Evolutionary conservation across 371 early-diverging fungal genomes (phyloP).

Genomic region (Mortierella sp.): DNA sequence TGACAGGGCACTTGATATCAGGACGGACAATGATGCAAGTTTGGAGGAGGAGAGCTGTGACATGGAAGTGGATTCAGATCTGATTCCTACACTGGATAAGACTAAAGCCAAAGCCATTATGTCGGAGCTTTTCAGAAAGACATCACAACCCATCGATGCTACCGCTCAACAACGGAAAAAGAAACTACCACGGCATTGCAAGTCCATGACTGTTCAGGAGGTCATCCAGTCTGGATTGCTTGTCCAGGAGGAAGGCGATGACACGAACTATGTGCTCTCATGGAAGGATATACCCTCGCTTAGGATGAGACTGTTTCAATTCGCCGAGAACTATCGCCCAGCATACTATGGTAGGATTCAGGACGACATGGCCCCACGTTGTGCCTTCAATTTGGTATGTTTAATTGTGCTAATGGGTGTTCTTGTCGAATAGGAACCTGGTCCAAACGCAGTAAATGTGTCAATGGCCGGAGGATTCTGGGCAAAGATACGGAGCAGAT

Average conservation of each 20-base stretch:
- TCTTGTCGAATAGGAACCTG: slow-evolving; percentile 80
- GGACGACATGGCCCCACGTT: not conserved
- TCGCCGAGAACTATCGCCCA: slow-evolving; percentile 78
- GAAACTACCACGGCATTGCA: slow-evolving; percentile 28
- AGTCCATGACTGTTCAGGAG: slow-evolving; percentile 29
- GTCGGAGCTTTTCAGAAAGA: slow-evolving; percentile 9
- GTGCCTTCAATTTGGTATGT: not conserved
- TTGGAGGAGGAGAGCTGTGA: slow-evolving; percentile 4
- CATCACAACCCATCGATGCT: not conserved
- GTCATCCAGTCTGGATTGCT: slow-evolving; percentile 25
- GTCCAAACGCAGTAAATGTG: slow-evolving; percentile 66
- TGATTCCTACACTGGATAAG: not conserved
- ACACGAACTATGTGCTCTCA: slow-evolving; percentile 29
- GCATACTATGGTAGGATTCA: slow-evolving; percentile 74
- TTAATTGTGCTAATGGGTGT: no score
- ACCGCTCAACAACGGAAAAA: slow-evolving; percentile 16
- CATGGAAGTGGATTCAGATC: slow-evolving; percentile 21
- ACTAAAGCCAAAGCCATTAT: slow-evolving; percentile 11
- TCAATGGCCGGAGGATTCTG: slow-evolving; percentile 73
- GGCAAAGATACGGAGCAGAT: slow-evolving; percentile 67
- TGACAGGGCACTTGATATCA: slow-evolving; percentile 27
- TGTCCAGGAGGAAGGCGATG: slow-evolving; percentile 42
- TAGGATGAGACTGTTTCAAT: slow-evolving; percentile 79
- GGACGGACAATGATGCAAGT: not conserved
- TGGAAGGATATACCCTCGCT: slow-evolving; percentile 56